Evolutionary conservation across 2,329 filamentous ascomycete species (phyloP).

Genomic region (Uncinocarpus reesii): DNA sequence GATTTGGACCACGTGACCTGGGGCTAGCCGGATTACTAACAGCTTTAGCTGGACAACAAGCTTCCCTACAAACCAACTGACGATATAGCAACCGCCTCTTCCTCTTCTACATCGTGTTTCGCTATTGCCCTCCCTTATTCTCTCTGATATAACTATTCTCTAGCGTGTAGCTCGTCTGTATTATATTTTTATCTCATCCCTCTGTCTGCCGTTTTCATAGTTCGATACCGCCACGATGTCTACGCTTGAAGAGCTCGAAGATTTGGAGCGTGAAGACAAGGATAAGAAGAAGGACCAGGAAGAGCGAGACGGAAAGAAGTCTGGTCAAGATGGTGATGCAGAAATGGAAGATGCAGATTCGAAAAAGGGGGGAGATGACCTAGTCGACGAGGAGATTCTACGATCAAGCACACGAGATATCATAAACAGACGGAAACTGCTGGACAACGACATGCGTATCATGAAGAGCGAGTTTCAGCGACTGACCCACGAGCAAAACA

Average conservation of each 20-base stretch:
- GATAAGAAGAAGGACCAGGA: constrained; percentile 47
- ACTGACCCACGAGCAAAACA: constrained; percentile 85
- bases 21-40: background rate
- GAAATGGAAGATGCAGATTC: constrained; percentile 81
- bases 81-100: background rate
- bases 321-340: constrained; percentile 58
- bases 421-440: constrained; percentile 73
- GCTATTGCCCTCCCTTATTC: background rate
- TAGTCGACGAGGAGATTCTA: constrained; percentile 87
- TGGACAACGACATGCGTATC: constrained; percentile 96
- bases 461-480: constrained; percentile 97
- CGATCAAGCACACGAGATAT: constrained; percentile 91
- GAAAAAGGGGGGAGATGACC: constrained; percentile 58
- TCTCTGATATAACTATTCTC: background rate
- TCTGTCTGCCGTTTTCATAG: background rate
- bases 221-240: constrained; percentile 51
- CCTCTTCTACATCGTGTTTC: background rate
- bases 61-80: background rate
- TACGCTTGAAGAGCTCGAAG: constrained; percentile 83
- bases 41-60: background rate
- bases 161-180: no score
- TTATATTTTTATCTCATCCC: background rate
- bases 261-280: constrained; percentile 68
- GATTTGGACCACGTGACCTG: no score
- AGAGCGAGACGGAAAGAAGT: constrained; percentile 48